These are phyloP conservation scores for Cymbopogon citratus DNA, from an alignment of 176 grass and related monocot species.

Conservation along the genomic window DNA sequence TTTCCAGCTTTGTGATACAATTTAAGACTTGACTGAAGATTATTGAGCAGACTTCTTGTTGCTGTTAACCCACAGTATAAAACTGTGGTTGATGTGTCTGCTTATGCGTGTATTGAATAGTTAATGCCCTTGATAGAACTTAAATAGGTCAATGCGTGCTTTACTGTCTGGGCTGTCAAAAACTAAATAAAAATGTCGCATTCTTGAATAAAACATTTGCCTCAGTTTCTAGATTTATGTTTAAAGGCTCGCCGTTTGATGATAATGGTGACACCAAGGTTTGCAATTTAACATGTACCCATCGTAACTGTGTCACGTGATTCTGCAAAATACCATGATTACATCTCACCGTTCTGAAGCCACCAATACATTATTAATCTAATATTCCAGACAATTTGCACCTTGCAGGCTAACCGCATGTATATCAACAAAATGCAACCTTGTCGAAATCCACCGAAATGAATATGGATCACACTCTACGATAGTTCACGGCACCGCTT, in stretches of 20 bases:
- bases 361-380: not conserved
- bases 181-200: too few species aligned
- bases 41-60: not conserved
- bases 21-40: not conserved
- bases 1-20: not conserved
- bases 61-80: not conserved
- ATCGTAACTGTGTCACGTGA: not conserved
- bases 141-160: not conserved
- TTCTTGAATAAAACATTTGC: not conserved
- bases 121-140: not conserved
- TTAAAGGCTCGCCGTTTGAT: not conserved
- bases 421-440: not conserved
- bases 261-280: not conserved
- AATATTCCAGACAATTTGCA: not conserved
- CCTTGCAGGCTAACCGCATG: not conserved
- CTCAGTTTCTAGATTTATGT: not conserved
- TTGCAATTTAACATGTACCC: not conserved
- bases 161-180: not conserved
- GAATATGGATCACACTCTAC: slow-evolving; percentile 10
- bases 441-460: not conserved
- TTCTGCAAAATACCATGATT: not conserved
- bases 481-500: slow-evolving; percentile 80
- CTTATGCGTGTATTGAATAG: not conserved
- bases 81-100: not conserved
- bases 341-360: not conserved